Percentiles rank a stretch among this genome's conserved stretches.
phyloP scores from a whole-genome alignment of 2,329 filamentous ascomycete genomes.

The Epichloe festucae region DNA sequence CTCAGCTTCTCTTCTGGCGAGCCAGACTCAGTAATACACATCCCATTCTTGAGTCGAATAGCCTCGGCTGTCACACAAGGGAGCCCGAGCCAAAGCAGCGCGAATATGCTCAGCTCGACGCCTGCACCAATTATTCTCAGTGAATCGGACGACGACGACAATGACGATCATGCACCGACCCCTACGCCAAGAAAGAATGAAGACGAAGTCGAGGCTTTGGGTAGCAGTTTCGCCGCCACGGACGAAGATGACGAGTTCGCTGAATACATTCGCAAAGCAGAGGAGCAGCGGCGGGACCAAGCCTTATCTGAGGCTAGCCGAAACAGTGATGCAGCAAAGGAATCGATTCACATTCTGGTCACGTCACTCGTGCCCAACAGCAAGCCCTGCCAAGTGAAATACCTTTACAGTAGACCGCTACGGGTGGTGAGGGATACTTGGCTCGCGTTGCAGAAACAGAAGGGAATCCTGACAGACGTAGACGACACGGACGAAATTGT shows the following conservation, averaged over 20 bases:
- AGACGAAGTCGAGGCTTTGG: conserved; percentile 14
- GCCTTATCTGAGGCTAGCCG: conserved; percentile 10
- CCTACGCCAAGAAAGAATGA: conserved; percentile 7
- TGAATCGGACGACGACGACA: conserved; percentile 20
- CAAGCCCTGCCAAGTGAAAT: conserved; percentile 42
- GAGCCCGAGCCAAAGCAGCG: not conserved
- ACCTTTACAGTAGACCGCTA: conserved; percentile 55
- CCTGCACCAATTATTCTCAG: conserved; percentile 14
- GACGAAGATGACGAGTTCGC: conserved; percentile 29
- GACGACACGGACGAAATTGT: conserved; percentile 45
- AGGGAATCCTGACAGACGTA: conserved; percentile 19
- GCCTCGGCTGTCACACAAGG: not conserved
- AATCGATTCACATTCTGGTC: conserved; percentile 29
- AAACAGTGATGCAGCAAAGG: conserved; percentile 10
- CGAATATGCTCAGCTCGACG: not conserved
- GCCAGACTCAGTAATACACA: conserved; percentile 8
- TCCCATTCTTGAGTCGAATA: conserved; percentile 7
- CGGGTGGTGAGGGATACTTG: conserved; percentile 56
- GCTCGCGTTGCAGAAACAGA: conserved; percentile 46
- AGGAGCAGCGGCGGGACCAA: conserved; percentile 15
- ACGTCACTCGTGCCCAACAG: conserved; percentile 51
- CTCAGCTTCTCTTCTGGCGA: conserved; percentile 5
- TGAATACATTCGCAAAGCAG: conserved; percentile 32
- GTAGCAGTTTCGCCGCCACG: conserved; percentile 11
- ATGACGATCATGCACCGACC: conserved; percentile 3